These are phyloP conservation scores for Papiliotrema fonsecae DNA, from an alignment of 1,284 basidiomycete genomes.

Conservation along the genomic window DNA sequence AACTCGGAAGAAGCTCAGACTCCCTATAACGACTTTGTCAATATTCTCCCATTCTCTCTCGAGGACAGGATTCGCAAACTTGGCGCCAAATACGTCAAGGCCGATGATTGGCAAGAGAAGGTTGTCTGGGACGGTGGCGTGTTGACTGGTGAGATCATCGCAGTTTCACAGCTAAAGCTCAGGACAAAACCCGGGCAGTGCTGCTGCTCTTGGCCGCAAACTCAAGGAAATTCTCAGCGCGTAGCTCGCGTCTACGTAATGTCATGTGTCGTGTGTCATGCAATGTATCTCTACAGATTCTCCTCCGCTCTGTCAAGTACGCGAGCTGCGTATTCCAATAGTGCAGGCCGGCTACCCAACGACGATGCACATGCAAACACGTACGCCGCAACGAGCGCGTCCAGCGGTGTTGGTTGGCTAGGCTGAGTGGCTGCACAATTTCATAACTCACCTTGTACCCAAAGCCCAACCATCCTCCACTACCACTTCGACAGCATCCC, in stretches of 20 bases:
- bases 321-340: conserved; percentile 1
- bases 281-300: too few relatives aligned
- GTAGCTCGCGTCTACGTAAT: too few relatives aligned
- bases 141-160: conserved; percentile 36
- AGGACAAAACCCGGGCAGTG: conserved; percentile 70
- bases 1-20: conserved; percentile 61
- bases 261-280: too few relatives aligned
- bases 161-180: conserved; percentile 41
- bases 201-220: conserved; percentile 42
- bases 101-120: conserved; percentile 54
- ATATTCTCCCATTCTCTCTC: conserved; percentile 61
- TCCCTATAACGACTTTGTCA: conserved; percentile 30
- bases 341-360: neutral
- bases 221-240: conserved; percentile 23
- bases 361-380: neutral
- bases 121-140: conserved; percentile 52
- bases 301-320: conserved; percentile 15
- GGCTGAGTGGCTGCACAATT: neutral
- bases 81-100: conserved; percentile 63
- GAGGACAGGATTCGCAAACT: conserved; percentile 60
- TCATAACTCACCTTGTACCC: conserved; percentile 26
- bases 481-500: conserved; percentile 22
- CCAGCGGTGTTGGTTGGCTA: conserved; percentile 40
- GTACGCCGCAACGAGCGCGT: conserved; percentile 44
- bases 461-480: conserved; percentile 27